These are phyloP conservation scores for Colletotrichum zoysiae DNA, from an alignment of 2,329 filamentous ascomycete species.

Conservation along the genomic window DNA sequence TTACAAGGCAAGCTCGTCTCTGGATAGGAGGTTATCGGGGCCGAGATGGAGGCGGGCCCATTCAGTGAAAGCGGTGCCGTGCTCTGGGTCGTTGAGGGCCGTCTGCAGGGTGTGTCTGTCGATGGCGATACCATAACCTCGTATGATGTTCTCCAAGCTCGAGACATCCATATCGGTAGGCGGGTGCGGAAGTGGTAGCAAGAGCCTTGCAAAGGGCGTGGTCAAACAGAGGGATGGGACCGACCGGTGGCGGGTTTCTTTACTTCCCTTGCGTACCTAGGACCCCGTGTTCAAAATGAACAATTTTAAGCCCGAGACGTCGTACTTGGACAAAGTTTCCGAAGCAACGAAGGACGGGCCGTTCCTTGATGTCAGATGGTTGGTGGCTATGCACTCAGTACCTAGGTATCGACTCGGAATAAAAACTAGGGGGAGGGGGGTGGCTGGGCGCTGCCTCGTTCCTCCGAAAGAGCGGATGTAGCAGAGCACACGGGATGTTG, in stretches of 20 bases:
- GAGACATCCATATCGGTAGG: conserved; percentile 26
- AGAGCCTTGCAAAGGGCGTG: background rate
- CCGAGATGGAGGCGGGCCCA: conserved; percentile 65
- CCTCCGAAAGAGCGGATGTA: conserved; percentile 21
- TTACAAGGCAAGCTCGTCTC: conserved; percentile 67
- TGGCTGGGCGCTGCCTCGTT: background rate
- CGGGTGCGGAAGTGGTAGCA: too few species aligned
- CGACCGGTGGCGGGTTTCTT: background rate
- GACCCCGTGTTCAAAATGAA: conserved; percentile 15
- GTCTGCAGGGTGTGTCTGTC: conserved; percentile 53
- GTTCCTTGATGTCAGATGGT: conserved; percentile 26
- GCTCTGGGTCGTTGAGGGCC: conserved; percentile 52
- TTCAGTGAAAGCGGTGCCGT: conserved; percentile 54
- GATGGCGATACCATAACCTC: conserved; percentile 49
- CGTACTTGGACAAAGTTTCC: conserved; percentile 29
- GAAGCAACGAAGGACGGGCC: conserved; percentile 30
- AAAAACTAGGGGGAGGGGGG: too few species aligned
- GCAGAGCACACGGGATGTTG: conserved; percentile 33
- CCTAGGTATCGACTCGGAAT: conserved; percentile 7
- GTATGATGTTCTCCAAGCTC: conserved; percentile 45
- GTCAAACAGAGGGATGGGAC: background rate
- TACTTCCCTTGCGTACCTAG: background rate
- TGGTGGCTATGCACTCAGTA: conserved; percentile 6
- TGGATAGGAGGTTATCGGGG: conserved; percentile 65
- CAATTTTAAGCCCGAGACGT: background rate